phyloP scores from a whole-genome alignment of 1,284 basidiomycete species.

The Puccinia hordei region DNA sequence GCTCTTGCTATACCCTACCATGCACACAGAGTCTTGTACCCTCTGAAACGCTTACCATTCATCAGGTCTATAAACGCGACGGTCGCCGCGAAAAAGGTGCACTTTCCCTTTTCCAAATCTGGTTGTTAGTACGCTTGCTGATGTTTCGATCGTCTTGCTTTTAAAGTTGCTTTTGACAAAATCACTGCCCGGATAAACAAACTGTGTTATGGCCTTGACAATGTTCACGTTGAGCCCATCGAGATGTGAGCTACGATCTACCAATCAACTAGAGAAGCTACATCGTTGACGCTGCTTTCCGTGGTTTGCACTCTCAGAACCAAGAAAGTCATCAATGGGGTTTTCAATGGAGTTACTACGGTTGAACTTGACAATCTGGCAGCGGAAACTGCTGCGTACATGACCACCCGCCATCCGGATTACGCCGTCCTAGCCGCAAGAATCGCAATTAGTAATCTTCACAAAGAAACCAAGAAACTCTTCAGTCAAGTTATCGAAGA shows the following conservation, averaged over 20 bases:
- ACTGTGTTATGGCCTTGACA: constrained; percentile 94
- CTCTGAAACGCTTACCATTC: background rate
- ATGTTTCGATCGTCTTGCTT: background rate
- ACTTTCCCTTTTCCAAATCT: background rate
- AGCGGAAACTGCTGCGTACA: constrained; percentile 94
- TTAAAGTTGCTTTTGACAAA: constrained; percentile 57
- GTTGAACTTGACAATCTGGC: constrained; percentile 85
- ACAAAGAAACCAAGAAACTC: constrained; percentile 98
- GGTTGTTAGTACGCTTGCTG: background rate
- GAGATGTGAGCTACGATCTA: constrained; percentile 63
- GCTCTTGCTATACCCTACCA: background rate
- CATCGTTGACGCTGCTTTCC: background rate
- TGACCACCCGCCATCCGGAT: constrained; percentile 91
- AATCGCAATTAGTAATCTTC: constrained; percentile 96
- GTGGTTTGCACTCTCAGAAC: constrained; percentile 63
- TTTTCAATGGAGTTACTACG: constrained; percentile 94
- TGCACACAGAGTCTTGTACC: background rate
- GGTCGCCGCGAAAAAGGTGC: constrained; percentile 48
- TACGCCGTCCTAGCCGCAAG: constrained; percentile 97
- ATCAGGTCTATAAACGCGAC: constrained; percentile 50
- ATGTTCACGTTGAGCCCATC: constrained; percentile 88
- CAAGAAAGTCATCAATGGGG: constrained; percentile 92
- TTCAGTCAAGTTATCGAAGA: constrained; percentile 91
- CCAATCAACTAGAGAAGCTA: background rate
- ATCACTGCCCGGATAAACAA: constrained; percentile 78